Base-by-base conservation (phyloP, 306 rosid genomes). In the Rubus parviflorus region DNA sequence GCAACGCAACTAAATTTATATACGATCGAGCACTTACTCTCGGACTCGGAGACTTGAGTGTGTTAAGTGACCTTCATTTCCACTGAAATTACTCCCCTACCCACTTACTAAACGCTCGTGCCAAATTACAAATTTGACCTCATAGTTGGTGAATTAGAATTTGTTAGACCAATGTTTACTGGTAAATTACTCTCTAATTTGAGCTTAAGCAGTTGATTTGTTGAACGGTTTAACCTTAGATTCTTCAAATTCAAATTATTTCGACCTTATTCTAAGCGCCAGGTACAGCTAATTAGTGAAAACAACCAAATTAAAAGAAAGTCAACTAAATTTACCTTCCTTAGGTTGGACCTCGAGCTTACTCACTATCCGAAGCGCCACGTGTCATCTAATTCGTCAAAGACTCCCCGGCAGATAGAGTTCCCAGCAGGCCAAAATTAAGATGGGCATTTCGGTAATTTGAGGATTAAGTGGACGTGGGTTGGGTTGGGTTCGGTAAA, bases 1-100 rank as follows among this genome's bases (percentile, higher is more conserved):
- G 92, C 80, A 83, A 79, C 87, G 76, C 66, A 92, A 86, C 95
- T 85, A 87, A 51, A 82, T 80, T 61, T 61, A 61, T 61, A 61
- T 13, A 25, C 42, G 41, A 15, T 30, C 19, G 13, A 8, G 10
- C 64, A 80, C 78, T 75, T 52, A 74, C 85, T 83, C 23, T 1
- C 62, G 35, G 62, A 56, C 60, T 8, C 65, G 1, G 41, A 25
- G 67, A 61, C 8, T 25, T 61, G 16, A 61, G 11, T 14, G 4
- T 14, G 8, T 0, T 5, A 11, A 60, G 11, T 15, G 41, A 61
- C 67, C 67, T 12, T 61, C 13, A 61, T 23, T 61, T 25, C n/a
- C 41, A 30, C 41, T 61, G 40, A 61, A 61, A 61, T 61, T 61
- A 61, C 67, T 40, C 67, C 8, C 67, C 0, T 23, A 61, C 30